Evolutionary conservation across 495 filamentous ascomycete genomes (phyloP).

Genomic region (Penicillium simplicissimum): DNA sequence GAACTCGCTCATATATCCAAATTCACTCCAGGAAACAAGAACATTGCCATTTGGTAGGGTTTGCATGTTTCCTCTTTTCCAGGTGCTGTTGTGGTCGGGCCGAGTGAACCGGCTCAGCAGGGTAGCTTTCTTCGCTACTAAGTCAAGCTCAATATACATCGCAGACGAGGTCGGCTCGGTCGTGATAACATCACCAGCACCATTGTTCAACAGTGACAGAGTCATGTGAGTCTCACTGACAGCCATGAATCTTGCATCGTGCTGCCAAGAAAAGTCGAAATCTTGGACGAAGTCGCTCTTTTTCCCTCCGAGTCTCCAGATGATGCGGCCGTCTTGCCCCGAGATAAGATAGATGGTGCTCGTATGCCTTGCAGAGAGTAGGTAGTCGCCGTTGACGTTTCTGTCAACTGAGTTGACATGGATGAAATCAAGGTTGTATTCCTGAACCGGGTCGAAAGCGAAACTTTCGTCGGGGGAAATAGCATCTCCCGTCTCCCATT

Average conservation of each 20-base stretch:
- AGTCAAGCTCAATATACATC: constrained; percentile 51
- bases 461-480: constrained; percentile 31
- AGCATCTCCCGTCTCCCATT: constrained; percentile 46
- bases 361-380: constrained; percentile 56
- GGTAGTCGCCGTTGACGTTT: constrained; percentile 52
- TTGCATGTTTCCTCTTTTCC: constrained; percentile 58
- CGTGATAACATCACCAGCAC: constrained; percentile 39
- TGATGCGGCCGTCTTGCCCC: constrained; percentile 52
- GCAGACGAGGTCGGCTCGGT: constrained; percentile 49
- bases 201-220: constrained; percentile 57
- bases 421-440: constrained; percentile 54
- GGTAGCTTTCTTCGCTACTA: constrained; percentile 42
- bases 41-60: constrained; percentile 50
- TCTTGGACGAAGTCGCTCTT: constrained; percentile 40
- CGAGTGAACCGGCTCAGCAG: constrained; percentile 37
- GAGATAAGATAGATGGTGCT: constrained; percentile 58
- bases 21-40: constrained; percentile 56
- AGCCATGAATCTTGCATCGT: constrained; percentile 55
- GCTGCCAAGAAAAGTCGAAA: constrained; percentile 60
- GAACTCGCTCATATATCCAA: constrained; percentile 52
- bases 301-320: constrained; percentile 58
- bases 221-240: constrained; percentile 41
- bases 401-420: constrained; percentile 62
- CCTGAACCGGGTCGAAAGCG: constrained; percentile 6
- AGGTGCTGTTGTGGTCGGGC: constrained; percentile 44